These are phyloP conservation scores for Byssochlamys sp. DNA, from an alignment of 2,329 filamentous ascomycete genomes.

Conservation along the genomic window DNA sequence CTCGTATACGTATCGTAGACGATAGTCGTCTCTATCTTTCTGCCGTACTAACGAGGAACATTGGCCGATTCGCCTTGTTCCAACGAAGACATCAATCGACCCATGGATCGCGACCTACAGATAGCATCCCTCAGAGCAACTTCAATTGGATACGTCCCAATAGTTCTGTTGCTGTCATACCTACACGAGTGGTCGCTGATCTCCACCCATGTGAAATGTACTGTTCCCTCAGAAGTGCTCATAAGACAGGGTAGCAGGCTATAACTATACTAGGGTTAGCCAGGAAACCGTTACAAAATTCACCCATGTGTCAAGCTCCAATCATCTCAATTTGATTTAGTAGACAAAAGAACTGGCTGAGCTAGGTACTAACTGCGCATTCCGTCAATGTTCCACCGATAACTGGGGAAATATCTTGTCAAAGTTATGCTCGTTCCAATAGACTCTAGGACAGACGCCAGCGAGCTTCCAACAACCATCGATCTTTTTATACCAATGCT, in stretches of 20 bases:
- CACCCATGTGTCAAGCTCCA: not conserved
- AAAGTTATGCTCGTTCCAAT: slow-evolving; percentile 20
- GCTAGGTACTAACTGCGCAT: not conserved
- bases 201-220: not conserved
- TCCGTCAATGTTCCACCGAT: not conserved
- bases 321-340: not conserved
- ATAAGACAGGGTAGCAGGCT: not conserved
- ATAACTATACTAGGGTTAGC: not conserved
- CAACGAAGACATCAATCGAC: not conserved
- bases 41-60: not conserved
- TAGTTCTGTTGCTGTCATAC: not conserved
- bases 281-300: not conserved
- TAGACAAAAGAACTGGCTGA: not conserved
- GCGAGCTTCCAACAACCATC: slow-evolving; percentile 23
- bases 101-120: not conserved
- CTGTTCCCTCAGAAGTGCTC: not conserved
- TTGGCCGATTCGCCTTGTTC: not conserved
- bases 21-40: not conserved
- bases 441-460: slow-evolving; percentile 17
- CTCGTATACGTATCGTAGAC: not conserved
- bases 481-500: slow-evolving; percentile 20
- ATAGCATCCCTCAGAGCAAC: not conserved
- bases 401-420: not conserved
- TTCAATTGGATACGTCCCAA: not conserved
- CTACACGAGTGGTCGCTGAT: not conserved